Evolutionary conservation across 306 rosid genomes (phyloP), one percentile per base, ranked within the genome.

Genomic region (Leucaena leucocephala): DNA sequence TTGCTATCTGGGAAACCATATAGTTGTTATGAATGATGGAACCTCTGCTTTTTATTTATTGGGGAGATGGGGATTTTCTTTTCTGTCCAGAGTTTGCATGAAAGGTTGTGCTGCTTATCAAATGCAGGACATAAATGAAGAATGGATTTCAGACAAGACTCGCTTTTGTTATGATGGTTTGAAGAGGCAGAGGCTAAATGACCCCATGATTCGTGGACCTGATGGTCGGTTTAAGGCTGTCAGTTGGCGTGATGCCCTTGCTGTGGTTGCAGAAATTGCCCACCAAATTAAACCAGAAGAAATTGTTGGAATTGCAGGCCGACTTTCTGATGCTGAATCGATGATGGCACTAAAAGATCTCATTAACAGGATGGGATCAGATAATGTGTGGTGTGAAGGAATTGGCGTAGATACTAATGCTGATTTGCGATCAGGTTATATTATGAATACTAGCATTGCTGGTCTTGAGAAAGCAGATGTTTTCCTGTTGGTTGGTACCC

Each of bases 61-160:
- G 59, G 38, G 8, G 40, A 59, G 78, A 54, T 22, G 66, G 66
- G 38, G 35, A 36, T 27, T 74, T 8, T 63, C 22, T 40, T 68
- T 63, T 78, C 27, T 48, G 15, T 58, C 21, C 21, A 6, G 44
- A 38, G 49, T 54, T 78, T 59, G 68, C 13, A 21, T 69, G 45
- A 63, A 55, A 57, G 74, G 57, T 55, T 55, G 63, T 63, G 72
- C 76, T 50, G 68, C 76, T 80, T 81, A 66, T 45, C 68, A 17
- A 17, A 34, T 81, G 77, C 88, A 96, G 99, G 98, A 93, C 83
- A 91, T 96, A 81, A 96, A 96, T 85, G 99, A 96, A 84, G 99
- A 96, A 82, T 96, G 99, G 98, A 96, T 96, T 85, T 96, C 99
- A 48, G 99, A 96, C 85, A 96, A 96, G 85, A 96, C 98, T 81